Base-by-base conservation (phyloP, 345 rosid species). In the Syzygium aromaticum region DNA sequence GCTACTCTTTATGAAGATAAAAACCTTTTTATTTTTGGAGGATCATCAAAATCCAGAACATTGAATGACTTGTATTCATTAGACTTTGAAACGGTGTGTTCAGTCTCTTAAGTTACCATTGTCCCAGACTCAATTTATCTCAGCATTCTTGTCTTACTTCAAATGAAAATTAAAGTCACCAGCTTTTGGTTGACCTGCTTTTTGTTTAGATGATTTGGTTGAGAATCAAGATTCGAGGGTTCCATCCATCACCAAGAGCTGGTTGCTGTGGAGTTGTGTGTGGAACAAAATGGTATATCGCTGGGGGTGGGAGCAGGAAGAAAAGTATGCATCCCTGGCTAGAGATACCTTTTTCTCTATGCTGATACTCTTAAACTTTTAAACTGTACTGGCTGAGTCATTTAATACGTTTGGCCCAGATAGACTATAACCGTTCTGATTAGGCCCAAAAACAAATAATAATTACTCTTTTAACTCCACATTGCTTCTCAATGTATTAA, bases 241-340 rank as follows among this genome's bases (percentile, higher is more conserved):
- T 92, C 91, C 99, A 98, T 93, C 99, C 99, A 13, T 96, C 98
- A 6, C 97, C 98, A 19, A 94, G 99, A 91, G 94, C 98, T 54
- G 98, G 99, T 90, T 93, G 96, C 89, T 95, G 98, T 89, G 99
- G 98, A 84, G 93, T 98, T 90, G 89, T 98, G 46, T 95, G 94
- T 86, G 98, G 99, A 90, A 94, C 97, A 73, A 96, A 93, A 89
- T 98, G 99, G 99, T 95, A 95, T 90, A 98, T 98, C 89, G 93
- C 94, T 19, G 99, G 99, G 85, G 99, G 99, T 80, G 99, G 99
- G 92, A 96, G 94, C 95, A 92, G 96, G 91, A 98, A 98, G 91
- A 96, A 96, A 90, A 87, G 98, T 98, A 96, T 84, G 96, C 88
- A 83, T 82, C 56, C 25, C 86, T 84, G 89, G 87, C 89, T 46